Evolutionary conservation across 768 basidiomycete genomes (phyloP).

Genomic region (button mushroom (Agaricus bisporus)): DNA sequence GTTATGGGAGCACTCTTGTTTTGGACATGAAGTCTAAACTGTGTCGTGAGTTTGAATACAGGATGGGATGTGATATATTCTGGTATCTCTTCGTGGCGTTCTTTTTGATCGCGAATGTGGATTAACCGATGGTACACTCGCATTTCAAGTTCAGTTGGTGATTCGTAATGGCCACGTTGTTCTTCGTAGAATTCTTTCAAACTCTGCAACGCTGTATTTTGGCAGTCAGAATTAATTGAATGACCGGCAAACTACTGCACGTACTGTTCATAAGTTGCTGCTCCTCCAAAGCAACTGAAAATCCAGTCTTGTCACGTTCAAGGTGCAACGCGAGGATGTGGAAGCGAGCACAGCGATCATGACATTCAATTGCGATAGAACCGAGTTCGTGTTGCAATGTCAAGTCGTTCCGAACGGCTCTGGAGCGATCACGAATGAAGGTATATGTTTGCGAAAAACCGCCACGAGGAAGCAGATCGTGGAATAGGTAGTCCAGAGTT

Average conservation of each 20-base stretch:
- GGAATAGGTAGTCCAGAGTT: conserved; percentile 92
- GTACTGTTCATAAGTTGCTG: conserved; percentile 89
- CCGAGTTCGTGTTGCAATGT: conserved; percentile 86
- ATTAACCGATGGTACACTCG: conserved; percentile 90
- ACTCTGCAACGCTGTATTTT: conserved; percentile 70
- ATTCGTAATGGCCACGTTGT: conserved; percentile 57
- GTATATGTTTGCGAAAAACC: conserved; percentile 67
- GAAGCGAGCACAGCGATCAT: conserved; percentile 90
- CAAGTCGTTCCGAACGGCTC: conserved; percentile 89
- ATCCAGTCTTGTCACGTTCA: conserved; percentile 48
- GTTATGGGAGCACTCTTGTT: conserved; percentile 67
- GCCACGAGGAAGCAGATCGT: conserved; percentile 62
- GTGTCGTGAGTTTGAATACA: conserved; percentile 76
- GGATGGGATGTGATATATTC: conserved; percentile 60
- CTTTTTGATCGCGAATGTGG: conserved; percentile 81
- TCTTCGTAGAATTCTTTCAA: conserved; percentile 94
- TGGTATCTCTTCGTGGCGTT: conserved; percentile 71
- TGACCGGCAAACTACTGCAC: conserved; percentile 21
- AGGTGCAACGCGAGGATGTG: conserved; percentile 82
- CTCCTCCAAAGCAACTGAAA: conserved; percentile 69
- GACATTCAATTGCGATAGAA: conserved; percentile 75
- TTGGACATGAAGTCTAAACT: conserved; percentile 78
- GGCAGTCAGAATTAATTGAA: background rate
- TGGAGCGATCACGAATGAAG: conserved; percentile 90
- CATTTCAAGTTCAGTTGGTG: conserved; percentile 91